These are phyloP conservation scores for Avena insularis DNA, from an alignment of 176 grass and related monocot genomes.

Conservation along the genomic window DNA sequence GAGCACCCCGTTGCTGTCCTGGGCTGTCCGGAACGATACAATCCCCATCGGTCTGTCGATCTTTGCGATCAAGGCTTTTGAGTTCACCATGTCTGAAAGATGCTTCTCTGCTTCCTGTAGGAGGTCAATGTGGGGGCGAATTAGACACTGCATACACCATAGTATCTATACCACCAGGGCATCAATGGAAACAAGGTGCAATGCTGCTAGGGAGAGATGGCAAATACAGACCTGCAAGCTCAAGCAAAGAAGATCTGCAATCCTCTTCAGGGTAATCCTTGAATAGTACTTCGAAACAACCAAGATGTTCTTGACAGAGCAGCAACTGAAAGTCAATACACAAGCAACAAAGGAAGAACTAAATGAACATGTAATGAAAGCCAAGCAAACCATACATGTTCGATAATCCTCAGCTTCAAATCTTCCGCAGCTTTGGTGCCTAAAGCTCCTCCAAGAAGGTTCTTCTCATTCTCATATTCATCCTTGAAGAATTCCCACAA, in stretches of 20 bases:
- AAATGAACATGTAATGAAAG: not conserved
- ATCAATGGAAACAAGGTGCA: not conserved
- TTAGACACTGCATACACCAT: not conserved
- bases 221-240: conserved; percentile 66
- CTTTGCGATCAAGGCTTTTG: conserved; percentile 81
- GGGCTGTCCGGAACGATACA: conserved; percentile 66
- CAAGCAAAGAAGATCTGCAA: conserved; percentile 84
- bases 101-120: conserved; percentile 88
- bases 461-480: conserved; percentile 90
- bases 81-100: conserved; percentile 97
- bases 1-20: conserved; percentile 74
- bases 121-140: not conserved
- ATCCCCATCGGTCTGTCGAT: conserved; percentile 85
- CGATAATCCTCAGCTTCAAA: conserved; percentile 87
- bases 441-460: conserved; percentile 78
- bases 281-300: conserved; percentile 97
- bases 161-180: not conserved
- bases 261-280: conserved; percentile 85
- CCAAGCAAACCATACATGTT: conserved; percentile 64
- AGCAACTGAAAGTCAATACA: conserved; percentile 11
- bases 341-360: conserved; percentile 30
- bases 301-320: conserved; percentile 84
- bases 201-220: not conserved
- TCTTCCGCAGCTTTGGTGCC: conserved; percentile 77
- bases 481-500: conserved; percentile 78